Evolutionary conservation across 306 rosid genomes (phyloP).

Genomic region (Cucurbita pepo): DNA sequence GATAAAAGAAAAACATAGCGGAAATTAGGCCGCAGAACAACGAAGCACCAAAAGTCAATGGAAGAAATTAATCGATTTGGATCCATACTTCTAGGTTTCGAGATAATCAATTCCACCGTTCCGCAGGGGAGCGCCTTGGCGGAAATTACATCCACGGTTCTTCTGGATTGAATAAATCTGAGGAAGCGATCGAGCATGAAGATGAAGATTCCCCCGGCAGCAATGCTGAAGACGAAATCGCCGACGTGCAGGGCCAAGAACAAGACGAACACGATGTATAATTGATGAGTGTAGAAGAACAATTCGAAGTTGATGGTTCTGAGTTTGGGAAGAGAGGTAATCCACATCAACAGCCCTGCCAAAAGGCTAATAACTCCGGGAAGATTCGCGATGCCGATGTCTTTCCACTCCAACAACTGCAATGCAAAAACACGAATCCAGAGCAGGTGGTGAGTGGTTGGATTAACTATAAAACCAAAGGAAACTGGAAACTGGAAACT

Average conservation of each 20-base stretch:
- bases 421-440: not conserved
- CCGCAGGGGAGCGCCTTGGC: conserved; percentile 77
- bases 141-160: conserved; percentile 50
- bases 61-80: not conserved
- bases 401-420: conserved; percentile 64
- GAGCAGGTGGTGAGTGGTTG: not conserved
- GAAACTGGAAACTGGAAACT: no score
- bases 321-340: conserved; percentile 68
- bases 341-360: conserved; percentile 88
- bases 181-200: conserved; percentile 79
- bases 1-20: no score
- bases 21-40: not conserved
- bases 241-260: conserved; percentile 81
- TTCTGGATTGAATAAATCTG: conserved; percentile 76
- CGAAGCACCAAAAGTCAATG: not conserved
- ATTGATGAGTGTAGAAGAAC: conserved; percentile 90
- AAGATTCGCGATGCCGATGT: conserved; percentile 50
- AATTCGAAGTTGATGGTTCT: conserved; percentile 65
- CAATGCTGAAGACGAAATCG: conserved; percentile 52
- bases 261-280: conserved; percentile 54
- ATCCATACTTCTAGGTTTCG: conserved; percentile 63
- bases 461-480: not conserved
- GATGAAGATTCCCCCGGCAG: conserved; percentile 68
- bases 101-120: conserved; percentile 61
- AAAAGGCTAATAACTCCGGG: conserved; percentile 68